phyloP scores from a whole-genome alignment of 148 eudicot species.

The Spergularia marina region DNA sequence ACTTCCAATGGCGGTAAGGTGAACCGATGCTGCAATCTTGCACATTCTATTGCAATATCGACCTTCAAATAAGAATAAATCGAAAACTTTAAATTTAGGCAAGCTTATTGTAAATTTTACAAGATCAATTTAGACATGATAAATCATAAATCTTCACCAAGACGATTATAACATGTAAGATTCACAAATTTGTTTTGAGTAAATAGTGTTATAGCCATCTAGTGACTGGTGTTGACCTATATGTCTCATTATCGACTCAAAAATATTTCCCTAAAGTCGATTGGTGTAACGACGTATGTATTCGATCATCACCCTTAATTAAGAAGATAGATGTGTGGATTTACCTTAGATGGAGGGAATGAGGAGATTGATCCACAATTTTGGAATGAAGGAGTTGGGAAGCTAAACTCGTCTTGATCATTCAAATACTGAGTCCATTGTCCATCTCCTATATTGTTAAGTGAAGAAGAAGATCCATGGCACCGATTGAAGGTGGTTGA shows the following conservation, averaged over 20 bases:
- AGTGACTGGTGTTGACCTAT: too few relatives aligned
- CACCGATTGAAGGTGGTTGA: constrained; percentile 24
- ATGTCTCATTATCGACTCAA: too few relatives aligned
- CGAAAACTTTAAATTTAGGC: background rate
- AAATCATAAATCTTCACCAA: too few relatives aligned
- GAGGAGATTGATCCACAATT: constrained; percentile 37
- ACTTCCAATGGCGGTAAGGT: constrained; percentile 79
- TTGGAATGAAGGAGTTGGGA: constrained; percentile 38
- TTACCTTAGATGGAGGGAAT: constrained; percentile 72
- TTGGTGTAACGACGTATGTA: too few relatives aligned
- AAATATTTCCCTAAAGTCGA: too few relatives aligned
- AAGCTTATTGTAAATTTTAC: too few relatives aligned
- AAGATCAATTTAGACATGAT: too few relatives aligned
- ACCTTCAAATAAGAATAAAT: constrained; percentile 37
- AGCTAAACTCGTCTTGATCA: constrained; percentile 54
- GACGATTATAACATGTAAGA: too few relatives aligned
- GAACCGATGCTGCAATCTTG: constrained; percentile 73
- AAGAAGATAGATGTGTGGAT: background rate
- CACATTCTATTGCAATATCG: constrained; percentile 83
- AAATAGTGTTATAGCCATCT: too few relatives aligned
- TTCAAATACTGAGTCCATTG: constrained; percentile 60
- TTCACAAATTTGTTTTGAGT: too few relatives aligned
- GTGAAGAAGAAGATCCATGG: constrained; percentile 30
- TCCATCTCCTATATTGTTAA: constrained; percentile 25
- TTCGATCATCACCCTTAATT: background rate